These are phyloP conservation scores for Sarocladium oryzae DNA, from an alignment of 2,329 filamentous ascomycete genomes.

Conservation along the genomic window DNA sequence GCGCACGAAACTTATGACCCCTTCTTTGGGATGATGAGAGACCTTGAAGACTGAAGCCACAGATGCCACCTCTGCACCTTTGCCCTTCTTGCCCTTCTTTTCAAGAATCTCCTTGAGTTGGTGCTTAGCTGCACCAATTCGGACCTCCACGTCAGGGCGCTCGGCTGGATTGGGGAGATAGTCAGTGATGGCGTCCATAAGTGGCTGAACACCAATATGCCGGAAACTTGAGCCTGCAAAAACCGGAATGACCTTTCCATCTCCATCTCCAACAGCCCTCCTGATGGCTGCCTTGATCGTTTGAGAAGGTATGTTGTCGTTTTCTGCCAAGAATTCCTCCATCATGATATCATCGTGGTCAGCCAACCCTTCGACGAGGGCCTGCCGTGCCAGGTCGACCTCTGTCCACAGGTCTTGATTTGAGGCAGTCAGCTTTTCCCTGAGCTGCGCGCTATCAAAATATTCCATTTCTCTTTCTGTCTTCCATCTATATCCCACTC, in stretches of 20 bases:
- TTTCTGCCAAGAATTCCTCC: slow-evolving; percentile 72
- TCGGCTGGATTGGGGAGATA: slow-evolving; percentile 79
- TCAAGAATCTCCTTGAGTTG: slow-evolving; percentile 31
- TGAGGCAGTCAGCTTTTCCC: slow-evolving; percentile 32
- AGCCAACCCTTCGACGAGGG: slow-evolving; percentile 75
- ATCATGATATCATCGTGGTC: slow-evolving; percentile 85
- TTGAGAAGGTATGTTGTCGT: slow-evolving; percentile 63
- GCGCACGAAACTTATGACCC: slow-evolving; percentile 84
- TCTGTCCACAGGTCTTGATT: slow-evolving; percentile 56
- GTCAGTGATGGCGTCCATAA: slow-evolving; percentile 83
- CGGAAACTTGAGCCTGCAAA: slow-evolving; percentile 90
- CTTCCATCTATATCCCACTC: slow-evolving; percentile 69
- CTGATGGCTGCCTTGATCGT: slow-evolving; percentile 70
- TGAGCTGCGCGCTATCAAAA: slow-evolving; percentile 22
- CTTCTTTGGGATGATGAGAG: slow-evolving; percentile 77
- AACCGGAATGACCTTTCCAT: slow-evolving; percentile 72
- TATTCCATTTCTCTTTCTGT: slow-evolving; percentile 32
- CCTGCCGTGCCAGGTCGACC: slow-evolving; percentile 66
- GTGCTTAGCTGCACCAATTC: slow-evolving; percentile 48
- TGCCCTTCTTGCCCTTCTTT: slow-evolving; percentile 28
- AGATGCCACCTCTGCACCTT: slow-evolving; percentile 32
- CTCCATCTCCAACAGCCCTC: slow-evolving; percentile 58
- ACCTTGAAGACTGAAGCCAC: slow-evolving; percentile 85
- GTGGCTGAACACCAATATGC: slow-evolving; percentile 87
- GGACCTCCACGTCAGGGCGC: slow-evolving; percentile 72